These are phyloP conservation scores for Solanum sparsipilum DNA, from an alignment of 257 asterid species.

Conservation along the genomic window DNA sequence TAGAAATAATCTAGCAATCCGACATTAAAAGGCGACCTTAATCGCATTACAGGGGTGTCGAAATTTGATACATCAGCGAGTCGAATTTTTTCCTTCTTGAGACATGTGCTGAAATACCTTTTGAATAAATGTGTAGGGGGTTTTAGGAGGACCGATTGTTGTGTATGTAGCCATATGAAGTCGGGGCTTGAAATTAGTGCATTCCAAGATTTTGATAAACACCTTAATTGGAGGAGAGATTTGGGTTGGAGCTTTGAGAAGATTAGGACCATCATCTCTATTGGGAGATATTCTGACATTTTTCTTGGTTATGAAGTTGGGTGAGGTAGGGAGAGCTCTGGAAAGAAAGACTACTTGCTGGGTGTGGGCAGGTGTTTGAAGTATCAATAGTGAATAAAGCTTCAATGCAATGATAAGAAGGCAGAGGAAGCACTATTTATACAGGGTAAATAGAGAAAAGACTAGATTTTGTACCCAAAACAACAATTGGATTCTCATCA, in stretches of 20 bases:
- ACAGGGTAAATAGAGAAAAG: background rate
- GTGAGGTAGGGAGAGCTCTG: no score
- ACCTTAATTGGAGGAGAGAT: slow-evolving; percentile 1
- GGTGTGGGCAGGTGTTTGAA: background rate
- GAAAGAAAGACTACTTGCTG: background rate
- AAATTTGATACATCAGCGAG: background rate
- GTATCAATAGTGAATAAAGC: background rate
- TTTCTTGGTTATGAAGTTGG: background rate
- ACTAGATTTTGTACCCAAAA: background rate
- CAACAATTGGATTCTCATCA: background rate
- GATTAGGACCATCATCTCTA: background rate
- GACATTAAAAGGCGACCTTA: background rate
- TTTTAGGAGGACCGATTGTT: background rate
- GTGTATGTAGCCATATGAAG: background rate
- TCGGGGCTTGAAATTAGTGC: background rate
- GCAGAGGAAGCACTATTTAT: background rate
- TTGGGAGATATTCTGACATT: background rate
- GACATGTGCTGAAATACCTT: background rate
- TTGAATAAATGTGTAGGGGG: background rate
- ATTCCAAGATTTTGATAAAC: slow-evolving; percentile 5
- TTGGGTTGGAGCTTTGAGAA: background rate
- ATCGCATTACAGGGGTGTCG: background rate
- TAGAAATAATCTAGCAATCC: background rate
- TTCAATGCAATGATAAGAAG: background rate
- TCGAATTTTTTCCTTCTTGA: background rate